Evolutionary conservation across 73 alveolate species (phyloP).

Genomic region (Breviolum minutum): DNA sequence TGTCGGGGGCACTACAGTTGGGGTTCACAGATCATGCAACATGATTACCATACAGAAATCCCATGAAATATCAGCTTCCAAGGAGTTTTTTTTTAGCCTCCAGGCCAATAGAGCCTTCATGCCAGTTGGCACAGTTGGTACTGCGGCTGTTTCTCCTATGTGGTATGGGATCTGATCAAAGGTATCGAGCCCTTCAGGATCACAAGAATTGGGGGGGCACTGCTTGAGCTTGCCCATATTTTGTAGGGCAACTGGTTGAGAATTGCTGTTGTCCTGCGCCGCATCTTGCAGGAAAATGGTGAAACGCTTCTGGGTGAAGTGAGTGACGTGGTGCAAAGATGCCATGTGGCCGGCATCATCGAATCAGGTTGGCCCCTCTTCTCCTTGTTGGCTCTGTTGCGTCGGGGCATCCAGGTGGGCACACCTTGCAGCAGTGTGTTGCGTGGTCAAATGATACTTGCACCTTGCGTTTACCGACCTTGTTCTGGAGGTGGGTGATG

Average conservation of each 20-base stretch:
- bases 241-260: no score
- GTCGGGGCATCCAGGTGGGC: slow-evolving; percentile 35
- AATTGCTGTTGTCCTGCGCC: background rate
- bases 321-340: slow-evolving; percentile 28
- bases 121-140: slow-evolving; percentile 55
- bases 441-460: no score
- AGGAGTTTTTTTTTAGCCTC: background rate
- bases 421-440: background rate
- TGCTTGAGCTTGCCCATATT: no score
- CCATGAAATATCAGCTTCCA: background rate
- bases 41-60: background rate
- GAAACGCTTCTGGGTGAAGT: slow-evolving; percentile 32
- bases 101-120: background rate
- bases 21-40: background rate
- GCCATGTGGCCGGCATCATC: slow-evolving; percentile 50
- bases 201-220: background rate
- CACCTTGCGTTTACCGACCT: no score
- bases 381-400: slow-evolving; percentile 62
- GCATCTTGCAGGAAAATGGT: slow-evolving; percentile 18
- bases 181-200: slow-evolving; percentile 38
- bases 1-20: background rate
- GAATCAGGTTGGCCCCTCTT: slow-evolving; percentile 84
- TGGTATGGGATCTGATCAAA: slow-evolving; percentile 41
- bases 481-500: background rate
- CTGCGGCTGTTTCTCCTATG: slow-evolving; percentile 64